Conservation (phyloP, 352 stramenopile genomes). For the Phytophthora ohioensis region DNA sequence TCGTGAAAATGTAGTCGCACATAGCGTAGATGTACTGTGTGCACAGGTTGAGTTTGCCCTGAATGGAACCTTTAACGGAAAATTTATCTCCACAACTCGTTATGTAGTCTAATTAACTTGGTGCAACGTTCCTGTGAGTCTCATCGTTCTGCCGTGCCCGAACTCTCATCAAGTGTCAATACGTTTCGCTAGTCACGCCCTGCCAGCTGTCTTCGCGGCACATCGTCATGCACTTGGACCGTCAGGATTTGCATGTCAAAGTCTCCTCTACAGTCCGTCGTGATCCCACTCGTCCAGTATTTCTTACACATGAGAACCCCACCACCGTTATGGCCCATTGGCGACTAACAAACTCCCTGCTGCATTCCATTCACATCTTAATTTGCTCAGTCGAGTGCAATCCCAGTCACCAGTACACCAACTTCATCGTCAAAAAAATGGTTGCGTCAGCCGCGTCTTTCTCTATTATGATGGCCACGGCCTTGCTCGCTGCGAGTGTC, state of each 20-base stretch:
- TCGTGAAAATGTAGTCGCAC: slow-evolving; percentile 7
- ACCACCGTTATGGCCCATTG: slow-evolving; percentile 1
- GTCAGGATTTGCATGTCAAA: slow-evolving; percentile 24
- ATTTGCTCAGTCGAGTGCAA: slow-evolving; percentile 30
- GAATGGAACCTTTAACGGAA: neutral
- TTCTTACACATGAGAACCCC: slow-evolving; percentile 7
- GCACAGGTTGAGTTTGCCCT: slow-evolving; percentile 7
- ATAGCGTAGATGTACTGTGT: slow-evolving; percentile 20
- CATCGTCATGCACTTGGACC: slow-evolving; percentile 15
- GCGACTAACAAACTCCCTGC: slow-evolving; percentile 19
- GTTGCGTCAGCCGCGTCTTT: slow-evolving; percentile 26
- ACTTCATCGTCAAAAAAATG: slow-evolving; percentile 22
- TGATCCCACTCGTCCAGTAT: neutral
- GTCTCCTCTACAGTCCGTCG: slow-evolving; percentile 18
- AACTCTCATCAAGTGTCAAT: slow-evolving; percentile 14
- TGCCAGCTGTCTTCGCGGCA: slow-evolving; percentile 17
- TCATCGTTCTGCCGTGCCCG: slow-evolving; percentile 18
- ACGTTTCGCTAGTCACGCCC: slow-evolving; percentile 26
- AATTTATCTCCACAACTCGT: neutral
- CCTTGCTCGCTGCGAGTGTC: slow-evolving; percentile 14
- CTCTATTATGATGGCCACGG: slow-evolving; percentile 24
- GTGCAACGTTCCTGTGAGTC: neutral
- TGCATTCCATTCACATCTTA: slow-evolving; percentile 35
- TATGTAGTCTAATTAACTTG: neutral
- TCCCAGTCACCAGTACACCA: neutral